Evolutionary conservation across 2,329 filamentous ascomycete genomes (phyloP).

Genomic region (Volutella citrinella): DNA sequence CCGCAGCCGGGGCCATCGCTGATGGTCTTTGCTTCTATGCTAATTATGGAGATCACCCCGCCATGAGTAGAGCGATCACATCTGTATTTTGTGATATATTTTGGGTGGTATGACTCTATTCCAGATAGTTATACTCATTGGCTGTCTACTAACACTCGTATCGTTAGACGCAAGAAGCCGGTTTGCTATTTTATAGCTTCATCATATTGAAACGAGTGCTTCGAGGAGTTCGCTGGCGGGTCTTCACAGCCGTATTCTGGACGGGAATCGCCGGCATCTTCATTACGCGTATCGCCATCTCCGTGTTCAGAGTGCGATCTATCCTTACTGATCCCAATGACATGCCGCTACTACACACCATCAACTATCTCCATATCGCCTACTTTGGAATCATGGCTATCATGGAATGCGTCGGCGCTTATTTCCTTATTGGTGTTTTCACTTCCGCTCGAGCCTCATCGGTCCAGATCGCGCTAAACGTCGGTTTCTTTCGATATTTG

Average conservation of each 20-base stretch:
- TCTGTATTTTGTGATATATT: slow-evolving; percentile 35
- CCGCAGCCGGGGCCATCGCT: slow-evolving; percentile 35
- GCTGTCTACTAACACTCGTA: neutral
- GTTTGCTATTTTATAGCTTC: slow-evolving; percentile 47
- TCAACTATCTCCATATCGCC: slow-evolving; percentile 38
- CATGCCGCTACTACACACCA: slow-evolving; percentile 23
- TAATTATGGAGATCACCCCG: slow-evolving; percentile 29
- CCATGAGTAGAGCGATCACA: slow-evolving; percentile 24
- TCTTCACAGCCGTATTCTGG: slow-evolving; percentile 53
- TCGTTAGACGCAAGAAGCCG: slow-evolving; percentile 38
- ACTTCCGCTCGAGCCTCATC: slow-evolving; percentile 24
- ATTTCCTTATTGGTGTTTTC: slow-evolving; percentile 37
- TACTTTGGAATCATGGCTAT: slow-evolving; percentile 40
- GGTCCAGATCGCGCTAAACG: slow-evolving; percentile 24
- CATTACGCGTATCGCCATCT: slow-evolving; percentile 43
- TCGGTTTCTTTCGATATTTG: slow-evolving; percentile 34
- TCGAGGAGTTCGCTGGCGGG: slow-evolving; percentile 33
- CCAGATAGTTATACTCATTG: accelerated
- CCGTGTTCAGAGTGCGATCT: slow-evolving; percentile 27
- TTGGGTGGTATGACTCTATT: slow-evolving; percentile 34
- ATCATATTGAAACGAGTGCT: slow-evolving; percentile 49
- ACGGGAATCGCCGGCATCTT: slow-evolving; percentile 51
- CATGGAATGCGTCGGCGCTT: slow-evolving; percentile 36
- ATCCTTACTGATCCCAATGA: slow-evolving; percentile 23
- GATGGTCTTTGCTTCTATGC: slow-evolving; percentile 41